These are phyloP conservation scores for Lyophyllum shimeji DNA, from an alignment of 768 basidiomycete genomes.

Conservation along the genomic window DNA sequence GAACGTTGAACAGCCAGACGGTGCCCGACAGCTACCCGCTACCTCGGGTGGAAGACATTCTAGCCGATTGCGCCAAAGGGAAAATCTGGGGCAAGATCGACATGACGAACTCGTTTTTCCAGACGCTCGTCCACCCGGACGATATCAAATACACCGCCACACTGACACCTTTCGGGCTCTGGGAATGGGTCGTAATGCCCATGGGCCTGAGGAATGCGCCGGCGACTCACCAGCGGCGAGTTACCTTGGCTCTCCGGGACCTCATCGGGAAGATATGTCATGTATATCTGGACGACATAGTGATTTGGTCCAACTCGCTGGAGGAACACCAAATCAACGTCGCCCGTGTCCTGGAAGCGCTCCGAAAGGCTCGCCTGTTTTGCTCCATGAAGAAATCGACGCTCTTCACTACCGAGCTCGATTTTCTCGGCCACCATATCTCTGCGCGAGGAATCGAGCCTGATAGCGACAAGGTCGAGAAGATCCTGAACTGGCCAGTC, in stretches of 20 bases:
- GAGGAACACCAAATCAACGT: neutral
- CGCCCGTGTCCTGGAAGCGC: neutral
- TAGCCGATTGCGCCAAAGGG: neutral
- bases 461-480: slow-evolving; percentile 19
- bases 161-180: neutral
- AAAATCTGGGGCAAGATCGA: neutral
- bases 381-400: neutral
- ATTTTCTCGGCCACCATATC: slow-evolving; percentile 34
- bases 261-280: neutral
- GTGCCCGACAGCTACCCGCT: neutral
- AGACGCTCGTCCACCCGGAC: neutral
- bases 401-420: slow-evolving; percentile 16
- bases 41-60: neutral
- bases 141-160: neutral
- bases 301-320: neutral
- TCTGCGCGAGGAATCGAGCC: slow-evolving; percentile 31
- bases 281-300: neutral
- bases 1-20: neutral
- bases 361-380: neutral
- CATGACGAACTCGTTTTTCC: neutral
- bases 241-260: neutral
- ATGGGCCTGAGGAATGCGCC: neutral
- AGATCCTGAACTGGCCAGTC: slow-evolving; percentile 29
- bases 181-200: neutral
- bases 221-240: neutral